Evolutionary conservation across 1,284 basidiomycete species (phyloP), one percentile per base, ranked within the genome.

Genomic region (Cutaneotrichosporon sp.): DNA sequence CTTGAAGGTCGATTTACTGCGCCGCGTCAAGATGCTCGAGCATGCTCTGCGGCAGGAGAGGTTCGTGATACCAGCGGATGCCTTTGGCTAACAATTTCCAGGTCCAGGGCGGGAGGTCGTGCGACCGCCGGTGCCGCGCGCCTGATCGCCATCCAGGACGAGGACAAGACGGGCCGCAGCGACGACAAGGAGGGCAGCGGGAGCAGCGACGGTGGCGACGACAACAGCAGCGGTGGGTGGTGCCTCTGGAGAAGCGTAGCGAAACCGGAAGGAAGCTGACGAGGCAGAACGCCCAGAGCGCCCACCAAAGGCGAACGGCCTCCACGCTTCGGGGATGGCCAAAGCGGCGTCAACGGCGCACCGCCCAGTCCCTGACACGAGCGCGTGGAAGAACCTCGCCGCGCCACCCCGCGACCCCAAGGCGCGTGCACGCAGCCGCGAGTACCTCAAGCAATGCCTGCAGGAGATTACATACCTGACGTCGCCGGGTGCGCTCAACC

Each of bases 21-120:
- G 95, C 60, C 87, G 95, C 60, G 97, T 98, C 72, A 97, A 97
- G 86, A 97, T 99, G 95, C 87, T 99, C 57, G 97, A 99, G 81
- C 97, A 92, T 79, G 92, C 92, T 43, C 83, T 95, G 58, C 87
- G 93, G 54, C 89, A 95, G 82, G 95, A 98, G 82, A 88, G 94
- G 91, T 93, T 70, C 74, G 87, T 74, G 18, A 33, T 25, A 16
- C 31, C 20, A 31, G 18, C 36, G 29, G 45, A 56, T 54, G 47
- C 29, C 18, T 50, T 47, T 45, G 22, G 25, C 51, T 59, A 18
- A 59, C 43, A n/a, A 42, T 10, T 36, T 22, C 16, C 72, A 92
- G 91, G 72, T 89, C 90, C 67, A 94, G 92, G 29, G 42, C 54
- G 8, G 11, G 47, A 14, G 49, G 54, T 22, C 27, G 36, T 45